A percentile compares a stretch with the other conserved stretches of the same genome.
phyloP scores from a whole-genome alignment of 257 asterid genomes.

The Linaria vulgaris region DNA sequence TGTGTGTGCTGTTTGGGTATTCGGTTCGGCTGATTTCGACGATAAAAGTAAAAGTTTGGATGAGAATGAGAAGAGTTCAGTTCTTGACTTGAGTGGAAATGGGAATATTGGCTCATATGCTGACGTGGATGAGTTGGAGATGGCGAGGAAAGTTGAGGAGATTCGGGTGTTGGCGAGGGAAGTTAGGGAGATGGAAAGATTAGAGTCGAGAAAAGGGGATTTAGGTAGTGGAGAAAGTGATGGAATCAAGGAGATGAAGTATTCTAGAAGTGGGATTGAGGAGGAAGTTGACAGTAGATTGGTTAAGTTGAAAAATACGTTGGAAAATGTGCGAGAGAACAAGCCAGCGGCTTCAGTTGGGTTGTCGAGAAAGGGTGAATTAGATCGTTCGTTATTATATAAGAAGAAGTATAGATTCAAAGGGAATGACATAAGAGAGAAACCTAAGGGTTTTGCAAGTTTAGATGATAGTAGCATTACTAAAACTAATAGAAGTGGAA shows the following conservation, averaged over 20 bases:
- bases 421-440: conserved; percentile 43
- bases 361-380: conserved; percentile 32
- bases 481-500: conserved; percentile 20
- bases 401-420: conserved; percentile 66
- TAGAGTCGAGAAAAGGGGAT: conserved; percentile 41
- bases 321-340: conserved; percentile 37
- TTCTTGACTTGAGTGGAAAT: conserved; percentile 28
- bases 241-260: conserved; percentile 33
- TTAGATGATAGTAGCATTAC: conserved; percentile 23
- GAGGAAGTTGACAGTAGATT: conserved; percentile 61
- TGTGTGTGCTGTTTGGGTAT: conserved; percentile 60
- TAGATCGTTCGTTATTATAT: conserved; percentile 45
- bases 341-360: conserved; percentile 34
- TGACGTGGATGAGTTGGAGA: conserved; percentile 49
- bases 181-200: conserved; percentile 67
- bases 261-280: conserved; percentile 53
- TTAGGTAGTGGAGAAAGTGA: conserved; percentile 40
- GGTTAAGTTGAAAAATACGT: conserved; percentile 48
- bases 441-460: conserved; percentile 66
- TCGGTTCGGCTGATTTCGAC: conserved; percentile 40
- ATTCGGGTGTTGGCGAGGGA: conserved; percentile 78
- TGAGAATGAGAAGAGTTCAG: conserved; percentile 25
- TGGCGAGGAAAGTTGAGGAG: conserved; percentile 69
- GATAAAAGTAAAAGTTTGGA: conserved; percentile 23
- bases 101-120: conserved; percentile 30